phyloP scores from a whole-genome alignment of 352 stramenopile genomes.

The Globisporangium paroecandrum region DNA sequence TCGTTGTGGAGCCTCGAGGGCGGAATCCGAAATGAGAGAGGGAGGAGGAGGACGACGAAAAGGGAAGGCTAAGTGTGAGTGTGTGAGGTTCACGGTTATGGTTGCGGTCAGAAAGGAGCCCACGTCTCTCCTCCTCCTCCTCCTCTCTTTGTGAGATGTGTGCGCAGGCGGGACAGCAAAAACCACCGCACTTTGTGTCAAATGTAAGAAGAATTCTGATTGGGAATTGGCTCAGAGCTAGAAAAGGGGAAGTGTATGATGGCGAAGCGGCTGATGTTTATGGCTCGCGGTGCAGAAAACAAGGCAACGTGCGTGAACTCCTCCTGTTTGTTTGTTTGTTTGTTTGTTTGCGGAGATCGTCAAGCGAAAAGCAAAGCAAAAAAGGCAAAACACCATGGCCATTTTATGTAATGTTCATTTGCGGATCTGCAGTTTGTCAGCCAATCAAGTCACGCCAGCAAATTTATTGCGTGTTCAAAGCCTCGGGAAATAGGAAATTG shows the following conservation, averaged over 20 bases:
- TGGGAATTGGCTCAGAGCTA: background rate
- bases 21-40: constrained; percentile 12
- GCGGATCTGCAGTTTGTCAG: background rate
- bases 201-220: background rate
- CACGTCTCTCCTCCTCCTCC: background rate
- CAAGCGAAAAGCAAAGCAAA: background rate
- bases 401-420: background rate
- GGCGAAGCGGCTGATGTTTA: background rate
- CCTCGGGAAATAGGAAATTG: background rate
- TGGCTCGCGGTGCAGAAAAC: background rate
- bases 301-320: background rate
- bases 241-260: background rate
- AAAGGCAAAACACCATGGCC: background rate
- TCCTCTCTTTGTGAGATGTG: background rate
- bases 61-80: background rate
- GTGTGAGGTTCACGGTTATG: background rate
- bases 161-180: background rate
- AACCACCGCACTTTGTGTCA: background rate
- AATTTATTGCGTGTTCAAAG: background rate
- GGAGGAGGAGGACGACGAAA: background rate
- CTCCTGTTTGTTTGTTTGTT: background rate
- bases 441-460: background rate
- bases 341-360: background rate
- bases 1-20: constrained; percentile 8
- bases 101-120: background rate